Conservation (phyloP, 106 monocot genomes). For the Dendrobium huoshanense region DNA sequence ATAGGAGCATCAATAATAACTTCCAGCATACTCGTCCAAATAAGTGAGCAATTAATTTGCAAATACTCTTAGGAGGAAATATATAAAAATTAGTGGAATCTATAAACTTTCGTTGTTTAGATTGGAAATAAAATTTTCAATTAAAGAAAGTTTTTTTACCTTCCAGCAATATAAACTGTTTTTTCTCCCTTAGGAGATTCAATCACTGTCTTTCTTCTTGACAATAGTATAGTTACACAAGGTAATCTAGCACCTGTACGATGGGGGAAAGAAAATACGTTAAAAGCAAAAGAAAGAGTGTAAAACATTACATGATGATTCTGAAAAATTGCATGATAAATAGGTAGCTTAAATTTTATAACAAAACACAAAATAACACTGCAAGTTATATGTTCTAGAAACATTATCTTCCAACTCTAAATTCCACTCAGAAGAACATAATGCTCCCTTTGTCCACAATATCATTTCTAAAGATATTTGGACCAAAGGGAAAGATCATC, state of each 20-base stretch:
- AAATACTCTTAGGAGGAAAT: no score
- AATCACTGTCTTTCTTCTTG: constrained; percentile 45
- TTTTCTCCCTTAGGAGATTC: constrained; percentile 35
- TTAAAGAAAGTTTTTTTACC: constrained; percentile 29
- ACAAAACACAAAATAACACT: neutral
- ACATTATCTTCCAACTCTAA: neutral
- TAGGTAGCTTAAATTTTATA: neutral
- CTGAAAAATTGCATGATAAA: neutral
- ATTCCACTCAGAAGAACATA: neutral
- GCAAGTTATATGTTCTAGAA: neutral
- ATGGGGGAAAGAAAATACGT: neutral
- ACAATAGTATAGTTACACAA: constrained; percentile 59
- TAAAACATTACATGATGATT: neutral
- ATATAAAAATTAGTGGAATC: no score
- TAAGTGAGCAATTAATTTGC: no score
- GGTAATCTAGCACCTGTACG: constrained; percentile 74
- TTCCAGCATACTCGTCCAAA: no score
- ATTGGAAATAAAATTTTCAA: neutral
- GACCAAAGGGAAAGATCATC: neutral
- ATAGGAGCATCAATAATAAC: no score
- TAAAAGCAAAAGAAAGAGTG: neutral
- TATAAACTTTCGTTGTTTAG: no score
- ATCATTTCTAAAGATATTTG: neutral
- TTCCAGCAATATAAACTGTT: constrained; percentile 59
- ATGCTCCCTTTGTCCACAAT: neutral